Conservation (phyloP, 495 filamentous ascomycete genomes). For the Aspergillus cristatus region DNA sequence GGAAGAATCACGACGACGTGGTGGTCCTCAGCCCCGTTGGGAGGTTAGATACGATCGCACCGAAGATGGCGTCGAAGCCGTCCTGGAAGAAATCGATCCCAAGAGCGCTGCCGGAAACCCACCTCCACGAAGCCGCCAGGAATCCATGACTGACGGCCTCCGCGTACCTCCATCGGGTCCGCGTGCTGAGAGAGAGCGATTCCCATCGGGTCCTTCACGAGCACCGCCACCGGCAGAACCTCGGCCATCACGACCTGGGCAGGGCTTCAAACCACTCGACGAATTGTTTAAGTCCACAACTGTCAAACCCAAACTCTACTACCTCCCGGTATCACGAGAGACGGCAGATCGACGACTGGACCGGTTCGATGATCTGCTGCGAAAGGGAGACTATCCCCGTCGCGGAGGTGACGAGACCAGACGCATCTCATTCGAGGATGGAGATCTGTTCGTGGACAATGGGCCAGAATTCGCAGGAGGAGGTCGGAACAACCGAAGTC, state of each 20-base stretch:
- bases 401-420: constrained; percentile 56
- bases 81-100: constrained; percentile 41
- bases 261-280: constrained; percentile 52
- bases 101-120: constrained; percentile 15
- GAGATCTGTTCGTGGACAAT: constrained; percentile 59
- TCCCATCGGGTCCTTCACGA: constrained; percentile 2
- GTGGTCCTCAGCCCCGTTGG: constrained; percentile 49
- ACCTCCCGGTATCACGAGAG: constrained; percentile 40
- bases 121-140: constrained; percentile 6
- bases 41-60: constrained; percentile 61
- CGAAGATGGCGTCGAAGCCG: constrained; percentile 46
- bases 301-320: constrained; percentile 64
- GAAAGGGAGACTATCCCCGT: constrained; percentile 33
- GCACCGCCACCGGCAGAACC: constrained; percentile 9
- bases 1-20: constrained; percentile 37
- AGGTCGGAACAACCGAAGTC: constrained; percentile 18
- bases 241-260: constrained; percentile 20
- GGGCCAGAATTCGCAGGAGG: constrained; percentile 55
- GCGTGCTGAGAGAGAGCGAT: constrained; percentile 18
- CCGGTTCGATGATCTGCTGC: constrained; percentile 45
- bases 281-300: constrained; percentile 53
- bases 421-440: constrained; percentile 71
- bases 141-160: constrained; percentile 18
- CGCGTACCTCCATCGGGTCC: constrained; percentile 27
- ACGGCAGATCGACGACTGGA: constrained; percentile 57